A percentile compares a stretch with the other conserved stretches of the same genome.
phyloP scores from a whole-genome alignment of 805 yeast genomes.

The Isabelozyma pseudorhagii region DNA sequence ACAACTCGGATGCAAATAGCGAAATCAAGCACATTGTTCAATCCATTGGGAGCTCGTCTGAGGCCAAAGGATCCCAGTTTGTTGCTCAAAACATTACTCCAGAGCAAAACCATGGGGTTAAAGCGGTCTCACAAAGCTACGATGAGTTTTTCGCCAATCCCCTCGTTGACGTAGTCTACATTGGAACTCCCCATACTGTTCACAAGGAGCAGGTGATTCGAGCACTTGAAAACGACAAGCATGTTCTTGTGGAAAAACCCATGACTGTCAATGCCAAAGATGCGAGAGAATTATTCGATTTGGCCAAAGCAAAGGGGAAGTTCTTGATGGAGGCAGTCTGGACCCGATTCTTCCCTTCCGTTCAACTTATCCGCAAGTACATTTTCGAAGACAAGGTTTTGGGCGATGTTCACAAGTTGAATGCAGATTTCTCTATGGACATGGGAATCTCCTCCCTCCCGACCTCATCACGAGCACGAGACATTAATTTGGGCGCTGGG shows the following conservation, averaged over 20 bases:
- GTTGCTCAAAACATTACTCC: constrained; percentile 14
- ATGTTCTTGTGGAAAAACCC: constrained; percentile 57
- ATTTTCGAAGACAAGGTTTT: constrained; percentile 39
- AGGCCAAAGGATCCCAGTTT: constrained; percentile 33
- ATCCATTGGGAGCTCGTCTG: constrained; percentile 38
- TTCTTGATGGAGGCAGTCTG: constrained; percentile 61
- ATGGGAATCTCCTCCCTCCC: constrained; percentile 30
- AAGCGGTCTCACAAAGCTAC: constrained; percentile 29
- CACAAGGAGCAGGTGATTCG: constrained; percentile 45
- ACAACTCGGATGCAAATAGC: constrained; percentile 17
- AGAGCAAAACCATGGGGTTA: constrained; percentile 22
- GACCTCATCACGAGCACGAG: constrained; percentile 33
- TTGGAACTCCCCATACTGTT: constrained; percentile 53
- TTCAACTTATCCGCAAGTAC: constrained; percentile 29
- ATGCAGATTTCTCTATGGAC: constrained; percentile 40
- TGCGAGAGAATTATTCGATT: constrained; percentile 35
- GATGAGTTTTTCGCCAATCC: constrained; percentile 42
- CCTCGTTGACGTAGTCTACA: constrained; percentile 47
- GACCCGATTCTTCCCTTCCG: constrained; percentile 53
- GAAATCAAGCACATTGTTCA: constrained; percentile 28
- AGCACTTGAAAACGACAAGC: constrained; percentile 44
- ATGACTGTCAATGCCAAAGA: constrained; percentile 47
- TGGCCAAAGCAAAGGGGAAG: constrained; percentile 41
- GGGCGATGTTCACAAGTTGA: constrained; percentile 46
- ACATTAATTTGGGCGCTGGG: constrained; percentile 52